Conservation (phyloP, 495 filamentous ascomycete species). For the Hypoxylon cercidicola region DNA sequence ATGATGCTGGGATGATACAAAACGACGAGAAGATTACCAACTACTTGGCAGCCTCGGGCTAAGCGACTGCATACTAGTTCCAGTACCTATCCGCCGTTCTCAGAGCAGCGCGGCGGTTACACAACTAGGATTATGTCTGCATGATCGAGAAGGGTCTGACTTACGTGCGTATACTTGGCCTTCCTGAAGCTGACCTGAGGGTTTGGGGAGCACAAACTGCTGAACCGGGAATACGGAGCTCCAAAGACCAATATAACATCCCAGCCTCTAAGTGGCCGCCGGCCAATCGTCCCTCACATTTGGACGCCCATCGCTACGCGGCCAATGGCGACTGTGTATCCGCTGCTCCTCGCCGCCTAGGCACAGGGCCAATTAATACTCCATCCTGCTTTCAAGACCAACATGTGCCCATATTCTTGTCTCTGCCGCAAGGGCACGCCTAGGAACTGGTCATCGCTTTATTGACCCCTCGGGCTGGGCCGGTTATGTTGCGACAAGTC, state of each 20-base stretch:
- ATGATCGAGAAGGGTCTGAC: conserved; percentile 5
- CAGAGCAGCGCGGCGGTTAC: conserved; percentile 14
- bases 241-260: conserved; percentile 7
- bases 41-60: too few relatives aligned
- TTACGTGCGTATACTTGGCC: conserved; percentile 21
- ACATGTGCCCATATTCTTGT: conserved; percentile 11
- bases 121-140: conserved; percentile 25
- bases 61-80: too few relatives aligned
- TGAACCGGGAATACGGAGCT: conserved; percentile 16
- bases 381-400: conserved; percentile 5
- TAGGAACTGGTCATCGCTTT: background rate
- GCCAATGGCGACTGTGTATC: conserved; percentile 19
- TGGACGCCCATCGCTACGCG: conserved; percentile 14
- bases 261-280: conserved; percentile 2
- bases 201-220: conserved; percentile 20
- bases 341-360: conserved; percentile 29
- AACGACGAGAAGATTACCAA: too few relatives aligned
- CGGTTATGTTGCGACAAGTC: background rate
- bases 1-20: too few relatives aligned
- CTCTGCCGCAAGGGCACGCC: conserved; percentile 14
- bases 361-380: conserved; percentile 25
- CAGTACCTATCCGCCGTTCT: background rate
- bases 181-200: conserved; percentile 15
- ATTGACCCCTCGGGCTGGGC: too few relatives aligned
- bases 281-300: conserved; percentile 8